phyloP scores from a whole-genome alignment of 352 stramenopile genomes.

The Pythium coloratum region DNA sequence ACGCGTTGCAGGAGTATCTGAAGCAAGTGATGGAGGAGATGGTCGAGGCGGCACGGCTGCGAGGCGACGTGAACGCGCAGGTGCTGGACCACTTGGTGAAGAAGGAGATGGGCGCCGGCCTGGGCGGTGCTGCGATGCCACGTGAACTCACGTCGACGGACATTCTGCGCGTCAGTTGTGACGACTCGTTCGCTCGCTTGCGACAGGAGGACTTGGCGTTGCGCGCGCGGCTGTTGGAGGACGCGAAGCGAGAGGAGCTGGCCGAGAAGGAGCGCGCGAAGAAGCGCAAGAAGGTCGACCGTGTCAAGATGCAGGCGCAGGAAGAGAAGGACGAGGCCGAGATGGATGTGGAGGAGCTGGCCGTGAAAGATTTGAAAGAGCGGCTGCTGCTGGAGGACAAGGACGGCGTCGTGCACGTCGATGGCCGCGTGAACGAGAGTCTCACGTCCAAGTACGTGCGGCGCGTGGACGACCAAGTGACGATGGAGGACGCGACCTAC shows the following conservation, averaged over 20 bases:
- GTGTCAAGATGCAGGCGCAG: slow-evolving; percentile 61
- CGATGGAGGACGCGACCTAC: slow-evolving; percentile 79
- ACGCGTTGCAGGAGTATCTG: slow-evolving; percentile 81
- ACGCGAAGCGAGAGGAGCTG: slow-evolving; percentile 75
- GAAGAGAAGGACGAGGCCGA: slow-evolving; percentile 85
- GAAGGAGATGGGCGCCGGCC: slow-evolving; percentile 21
- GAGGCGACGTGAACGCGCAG: slow-evolving; percentile 52
- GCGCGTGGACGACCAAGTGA: slow-evolving; percentile 69
- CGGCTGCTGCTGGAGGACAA: slow-evolving; percentile 78
- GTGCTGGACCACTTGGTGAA: slow-evolving; percentile 52
- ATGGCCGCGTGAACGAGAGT: slow-evolving; percentile 84
- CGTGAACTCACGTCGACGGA: slow-evolving; percentile 74
- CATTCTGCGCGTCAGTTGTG: slow-evolving; percentile 82
- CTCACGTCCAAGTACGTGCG: slow-evolving; percentile 56
- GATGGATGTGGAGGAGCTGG: slow-evolving; percentile 85
- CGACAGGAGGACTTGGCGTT: slow-evolving; percentile 66
- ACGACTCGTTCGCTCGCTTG: slow-evolving; percentile 72
- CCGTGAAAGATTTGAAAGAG: slow-evolving; percentile 82
- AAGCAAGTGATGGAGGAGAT: slow-evolving; percentile 88
- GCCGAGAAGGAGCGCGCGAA: slow-evolving; percentile 78
- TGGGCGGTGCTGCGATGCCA: slow-evolving; percentile 21
- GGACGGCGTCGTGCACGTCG: slow-evolving; percentile 61
- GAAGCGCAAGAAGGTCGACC: slow-evolving; percentile 87
- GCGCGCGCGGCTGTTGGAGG: slow-evolving; percentile 63
- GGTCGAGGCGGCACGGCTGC: slow-evolving; percentile 78